A percentile compares a stretch with the other conserved stretches of the same genome.
phyloP scores from a whole-genome alignment of 1,284 basidiomycete genomes.

The Rhodotorula sp. region DNA sequence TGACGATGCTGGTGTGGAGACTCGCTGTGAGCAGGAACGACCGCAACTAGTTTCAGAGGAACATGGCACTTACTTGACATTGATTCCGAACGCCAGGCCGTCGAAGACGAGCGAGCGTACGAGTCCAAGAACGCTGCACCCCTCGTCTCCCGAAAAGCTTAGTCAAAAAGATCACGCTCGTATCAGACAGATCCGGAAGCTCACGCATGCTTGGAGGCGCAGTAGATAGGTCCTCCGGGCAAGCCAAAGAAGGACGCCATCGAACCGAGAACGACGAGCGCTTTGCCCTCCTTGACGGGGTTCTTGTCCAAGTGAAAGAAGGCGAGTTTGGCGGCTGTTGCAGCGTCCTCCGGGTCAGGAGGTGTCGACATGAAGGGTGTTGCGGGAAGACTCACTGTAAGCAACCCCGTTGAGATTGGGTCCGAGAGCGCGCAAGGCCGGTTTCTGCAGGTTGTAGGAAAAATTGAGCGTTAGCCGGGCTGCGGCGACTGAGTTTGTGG shows the following conservation, averaged over 20 bases:
- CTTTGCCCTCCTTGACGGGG: constrained; percentile 25
- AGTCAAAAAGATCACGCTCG: no score
- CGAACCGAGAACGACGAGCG: constrained; percentile 59
- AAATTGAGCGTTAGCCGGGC: not conserved
- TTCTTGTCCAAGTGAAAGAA: constrained; percentile 33
- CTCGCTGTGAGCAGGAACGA: constrained; percentile 5
- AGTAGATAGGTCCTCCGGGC: constrained; percentile 56
- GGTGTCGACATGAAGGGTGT: not conserved
- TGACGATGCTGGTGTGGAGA: constrained; percentile 48
- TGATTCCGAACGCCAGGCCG: constrained; percentile 52
- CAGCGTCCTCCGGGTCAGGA: constrained; percentile 30
- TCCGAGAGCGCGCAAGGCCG: constrained; percentile 55
- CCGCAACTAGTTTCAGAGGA: not conserved
- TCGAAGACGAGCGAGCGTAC: constrained; percentile 56
- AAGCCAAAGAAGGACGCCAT: constrained; percentile 56
- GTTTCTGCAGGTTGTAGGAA: constrained; percentile 50
- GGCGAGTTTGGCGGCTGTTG: constrained; percentile 21
- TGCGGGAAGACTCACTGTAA: constrained; percentile 52
- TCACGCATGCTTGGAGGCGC: constrained; percentile 46
- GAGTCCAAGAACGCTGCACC: constrained; percentile 52
- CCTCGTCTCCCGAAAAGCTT: no score
- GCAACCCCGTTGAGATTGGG: constrained; percentile 59
- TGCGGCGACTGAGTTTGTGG: not conserved
- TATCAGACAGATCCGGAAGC: not conserved
- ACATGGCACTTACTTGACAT: constrained; percentile 58